Conservation (phyloP, 495 filamentous ascomycete species). For the Penicillium malachiteum region DNA sequence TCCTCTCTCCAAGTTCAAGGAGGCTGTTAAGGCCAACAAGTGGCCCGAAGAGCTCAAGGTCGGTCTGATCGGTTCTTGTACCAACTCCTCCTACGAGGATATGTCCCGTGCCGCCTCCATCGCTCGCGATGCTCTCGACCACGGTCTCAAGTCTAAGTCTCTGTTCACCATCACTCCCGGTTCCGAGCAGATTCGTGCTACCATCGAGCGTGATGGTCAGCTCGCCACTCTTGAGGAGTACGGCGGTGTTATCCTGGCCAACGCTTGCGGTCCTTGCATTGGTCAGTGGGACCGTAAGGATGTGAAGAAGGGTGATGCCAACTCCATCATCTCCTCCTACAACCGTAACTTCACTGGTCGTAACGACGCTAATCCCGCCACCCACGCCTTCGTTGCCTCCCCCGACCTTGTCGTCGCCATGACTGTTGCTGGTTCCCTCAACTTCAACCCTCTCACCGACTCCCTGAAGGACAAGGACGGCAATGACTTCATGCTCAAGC, state of each 20-base stretch:
- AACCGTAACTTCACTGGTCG: slow-evolving; percentile 99
- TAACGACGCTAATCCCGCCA: slow-evolving; percentile 98
- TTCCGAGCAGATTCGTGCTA: slow-evolving; percentile 96
- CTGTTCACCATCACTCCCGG: slow-evolving; percentile 94
- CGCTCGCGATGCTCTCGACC: slow-evolving; percentile 88
- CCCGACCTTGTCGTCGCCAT: slow-evolving; percentile 94
- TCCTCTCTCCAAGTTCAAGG: slow-evolving; percentile 95
- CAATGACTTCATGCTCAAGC: slow-evolving; percentile 86
- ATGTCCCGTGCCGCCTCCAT: slow-evolving; percentile 96
- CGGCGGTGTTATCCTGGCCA: slow-evolving; percentile 92
- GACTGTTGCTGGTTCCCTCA: slow-evolving; percentile 83
- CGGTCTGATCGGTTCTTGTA: slow-evolving; percentile 92
- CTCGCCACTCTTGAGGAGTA: slow-evolving; percentile 96
- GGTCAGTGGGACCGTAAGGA: slow-evolving; percentile 93
- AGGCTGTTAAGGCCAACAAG: slow-evolving; percentile 87
- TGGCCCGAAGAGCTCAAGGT: slow-evolving; percentile 99
- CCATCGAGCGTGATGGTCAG: slow-evolving; percentile 93
- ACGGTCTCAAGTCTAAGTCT: slow-evolving; percentile 92
- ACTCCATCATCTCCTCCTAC: slow-evolving; percentile 95
- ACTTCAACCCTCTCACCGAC: slow-evolving; percentile 97
- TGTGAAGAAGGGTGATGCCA: slow-evolving; percentile 94
- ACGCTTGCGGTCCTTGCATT: slow-evolving; percentile 85
- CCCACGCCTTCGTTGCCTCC: slow-evolving; percentile 98
- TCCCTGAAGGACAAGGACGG: slow-evolving; percentile 93
- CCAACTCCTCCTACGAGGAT: slow-evolving; percentile 99